Evolutionary conservation across 352 stramenopile genomes (phyloP).

Genomic region (Globisporangium nodosum): DNA sequence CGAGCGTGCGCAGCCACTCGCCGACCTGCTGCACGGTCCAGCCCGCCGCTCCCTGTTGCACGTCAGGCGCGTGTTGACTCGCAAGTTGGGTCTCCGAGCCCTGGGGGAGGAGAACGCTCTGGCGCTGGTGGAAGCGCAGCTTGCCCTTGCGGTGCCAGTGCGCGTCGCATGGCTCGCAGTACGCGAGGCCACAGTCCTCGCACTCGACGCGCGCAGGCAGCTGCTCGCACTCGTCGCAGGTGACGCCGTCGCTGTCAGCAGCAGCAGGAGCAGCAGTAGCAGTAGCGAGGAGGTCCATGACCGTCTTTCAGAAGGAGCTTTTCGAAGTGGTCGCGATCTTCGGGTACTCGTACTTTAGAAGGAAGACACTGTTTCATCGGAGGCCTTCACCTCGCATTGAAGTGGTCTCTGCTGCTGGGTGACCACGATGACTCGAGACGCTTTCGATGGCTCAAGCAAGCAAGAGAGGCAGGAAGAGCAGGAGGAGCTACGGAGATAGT

Average conservation of each 20-base stretch:
- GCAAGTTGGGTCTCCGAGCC: background rate
- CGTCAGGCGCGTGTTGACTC: background rate
- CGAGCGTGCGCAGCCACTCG: conserved; percentile 52
- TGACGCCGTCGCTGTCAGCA: conserved; percentile 1
- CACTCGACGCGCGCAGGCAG: conserved; percentile 38
- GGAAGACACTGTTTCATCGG: no score
- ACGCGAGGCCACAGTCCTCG: conserved; percentile 69
- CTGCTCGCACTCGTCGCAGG: conserved; percentile 76
- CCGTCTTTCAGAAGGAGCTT: no score
- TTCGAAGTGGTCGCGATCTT: no score
- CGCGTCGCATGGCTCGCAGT: conserved; percentile 60
- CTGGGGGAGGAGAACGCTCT: background rate
- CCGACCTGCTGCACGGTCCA: conserved; percentile 45
- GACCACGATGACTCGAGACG: no score
- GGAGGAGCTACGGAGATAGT: no score
- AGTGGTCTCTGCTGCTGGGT: no score
- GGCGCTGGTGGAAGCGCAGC: conserved; percentile 59
- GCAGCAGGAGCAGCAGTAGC: background rate
- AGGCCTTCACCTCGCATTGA: no score
- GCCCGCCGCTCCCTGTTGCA: background rate
- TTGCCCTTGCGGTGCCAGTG: conserved; percentile 79
- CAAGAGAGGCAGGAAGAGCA: no score
- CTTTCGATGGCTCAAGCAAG: no score
- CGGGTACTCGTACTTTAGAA: no score
- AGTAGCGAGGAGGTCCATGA: background rate